These are phyloP conservation scores for Penicillium sp. DNA, from an alignment of 2,329 filamentous ascomycete species.

Conservation along the genomic window DNA sequence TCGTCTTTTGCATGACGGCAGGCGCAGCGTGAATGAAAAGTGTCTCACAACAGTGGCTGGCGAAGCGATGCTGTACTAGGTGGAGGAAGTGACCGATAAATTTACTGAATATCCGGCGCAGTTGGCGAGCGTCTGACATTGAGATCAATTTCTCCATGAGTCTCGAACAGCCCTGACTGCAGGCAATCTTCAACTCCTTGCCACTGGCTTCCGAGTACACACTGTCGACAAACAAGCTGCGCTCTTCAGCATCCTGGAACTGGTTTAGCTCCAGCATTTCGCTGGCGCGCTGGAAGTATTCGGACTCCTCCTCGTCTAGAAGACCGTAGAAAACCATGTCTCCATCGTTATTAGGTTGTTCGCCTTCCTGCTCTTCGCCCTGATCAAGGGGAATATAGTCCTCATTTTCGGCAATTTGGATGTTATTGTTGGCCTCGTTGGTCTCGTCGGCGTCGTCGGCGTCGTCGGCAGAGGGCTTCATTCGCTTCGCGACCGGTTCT, in stretches of 20 bases:
- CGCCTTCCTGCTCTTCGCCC: slow-evolving; percentile 23
- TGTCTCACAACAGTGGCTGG: slow-evolving; percentile 94
- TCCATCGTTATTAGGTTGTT: slow-evolving; percentile 30
- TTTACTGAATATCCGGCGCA: slow-evolving; percentile 81
- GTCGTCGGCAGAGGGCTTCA: slow-evolving; percentile 33
- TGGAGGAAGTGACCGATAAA: slow-evolving; percentile 86
- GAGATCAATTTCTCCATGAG: slow-evolving; percentile 89
- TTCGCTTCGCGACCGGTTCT: slow-evolving; percentile 39
- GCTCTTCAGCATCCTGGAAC: slow-evolving; percentile 74
- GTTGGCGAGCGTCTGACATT: slow-evolving; percentile 72
- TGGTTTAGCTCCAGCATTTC: slow-evolving; percentile 87
- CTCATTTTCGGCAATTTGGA: slow-evolving; percentile 21
- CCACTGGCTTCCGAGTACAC: slow-evolving; percentile 83
- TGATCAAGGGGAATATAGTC: slow-evolving; percentile 43
- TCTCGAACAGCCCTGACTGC: slow-evolving; percentile 91
- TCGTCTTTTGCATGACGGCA: slow-evolving; percentile 71
- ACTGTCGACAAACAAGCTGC: slow-evolving; percentile 70
- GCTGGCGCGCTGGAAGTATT: slow-evolving; percentile 90
- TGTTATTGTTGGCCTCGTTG: slow-evolving; percentile 14
- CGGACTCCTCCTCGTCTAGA: slow-evolving; percentile 88
- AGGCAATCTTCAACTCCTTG: slow-evolving; percentile 94
- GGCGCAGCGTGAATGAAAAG: slow-evolving; percentile 83
- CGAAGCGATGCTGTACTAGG: slow-evolving; percentile 91
- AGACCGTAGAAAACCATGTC: slow-evolving; percentile 87
- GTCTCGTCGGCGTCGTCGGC: slow-evolving; percentile 16